Base-by-base conservation (phyloP, 2,329 filamentous ascomycete species). In the Aspergillus piperis region DNA sequence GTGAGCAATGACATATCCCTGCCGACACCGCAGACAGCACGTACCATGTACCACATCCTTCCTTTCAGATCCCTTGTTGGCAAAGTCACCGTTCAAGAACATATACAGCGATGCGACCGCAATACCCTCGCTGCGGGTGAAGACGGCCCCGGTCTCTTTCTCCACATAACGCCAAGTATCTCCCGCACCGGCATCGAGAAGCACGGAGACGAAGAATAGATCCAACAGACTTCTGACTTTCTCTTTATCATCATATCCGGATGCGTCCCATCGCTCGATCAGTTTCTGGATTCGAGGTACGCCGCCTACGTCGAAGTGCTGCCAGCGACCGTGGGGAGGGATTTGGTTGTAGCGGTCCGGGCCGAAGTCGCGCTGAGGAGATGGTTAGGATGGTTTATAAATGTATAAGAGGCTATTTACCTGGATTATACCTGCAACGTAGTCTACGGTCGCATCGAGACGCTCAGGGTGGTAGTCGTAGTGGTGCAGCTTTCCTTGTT, bases 231-330 rank as follows among this genome's bases (percentile, higher is more conserved):
- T 79, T 3, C 85, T 81, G 0, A 82, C 81, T 4, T 79, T 69
- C 61, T 86, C 84, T 0, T 72, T 63, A 1, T 77, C 73, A 54
- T 85, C 81, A 41, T 71, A 69, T 1, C 72, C 73, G 0, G 76
- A 72, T 2, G 66, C 68, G 2, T 80, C 72, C 84, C 83, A 84
- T 47, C 76, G 68, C 23, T 77, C 67, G 3, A 83, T 71, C 2
- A 85, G 68, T 6, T 75, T 69, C 6, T 76, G 72, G 7, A 86
- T 72, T 36, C 85, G 83, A 41, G 80, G 75, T 27, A 83, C 73
- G 13, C 78, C 79, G 8, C 85, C 85, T 41, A 86, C 81, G 13
- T 86, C 82, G 64, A 88, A 88, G 72, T 88, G 86, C 68, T 88
- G 86, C 83, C 86, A 88, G 47, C 86, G 80, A 8, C 78, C 85